These are phyloP conservation scores for Cucurbitaria berberidis DNA, from an alignment of 2,329 filamentous ascomycete genomes.

Conservation along the genomic window DNA sequence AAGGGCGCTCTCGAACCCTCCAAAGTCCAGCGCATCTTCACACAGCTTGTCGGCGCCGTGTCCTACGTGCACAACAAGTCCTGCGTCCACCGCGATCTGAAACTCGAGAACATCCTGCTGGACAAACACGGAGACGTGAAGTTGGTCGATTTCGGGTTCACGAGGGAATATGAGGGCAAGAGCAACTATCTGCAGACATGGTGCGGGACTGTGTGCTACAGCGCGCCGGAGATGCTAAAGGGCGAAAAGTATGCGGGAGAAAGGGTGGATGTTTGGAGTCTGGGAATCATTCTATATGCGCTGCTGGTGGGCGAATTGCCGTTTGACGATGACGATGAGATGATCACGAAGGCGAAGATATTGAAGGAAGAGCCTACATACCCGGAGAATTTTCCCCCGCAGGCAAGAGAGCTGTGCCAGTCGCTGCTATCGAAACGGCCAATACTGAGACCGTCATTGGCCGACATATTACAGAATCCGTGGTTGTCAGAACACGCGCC, in stretches of 20 bases:
- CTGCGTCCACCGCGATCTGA: constrained; percentile 95
- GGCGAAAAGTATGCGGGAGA: constrained; percentile 97
- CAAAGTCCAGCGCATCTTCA: constrained; percentile 94
- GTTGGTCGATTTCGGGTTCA: constrained; percentile 97
- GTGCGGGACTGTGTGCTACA: constrained; percentile 97
- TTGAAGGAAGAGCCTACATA: constrained; percentile 84
- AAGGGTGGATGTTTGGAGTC: constrained; percentile 96
- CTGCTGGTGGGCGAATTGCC: constrained; percentile 84
- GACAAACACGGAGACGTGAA: constrained; percentile 98
- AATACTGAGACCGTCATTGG: constrained; percentile 77
- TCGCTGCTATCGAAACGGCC: constrained; percentile 89
- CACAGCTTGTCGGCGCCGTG: constrained; percentile 93
- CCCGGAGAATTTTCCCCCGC: constrained; percentile 77
- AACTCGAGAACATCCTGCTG: constrained; percentile 93
- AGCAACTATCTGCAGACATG: constrained; percentile 95
- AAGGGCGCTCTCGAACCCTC: constrained; percentile 82
- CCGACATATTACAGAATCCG: constrained; percentile 85
- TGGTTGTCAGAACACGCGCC: constrained; percentile 88
- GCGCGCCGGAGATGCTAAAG: constrained; percentile 96
- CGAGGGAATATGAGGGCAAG: constrained; percentile 94
- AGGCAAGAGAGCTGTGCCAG: constrained; percentile 78
- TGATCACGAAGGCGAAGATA: constrained; percentile 82
- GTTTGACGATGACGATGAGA: constrained; percentile 95
- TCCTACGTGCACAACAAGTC: constrained; percentile 93
- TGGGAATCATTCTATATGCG: constrained; percentile 85